phyloP scores from a whole-genome alignment of 805 yeast species.

The Saturnispora halmiae region DNA sequence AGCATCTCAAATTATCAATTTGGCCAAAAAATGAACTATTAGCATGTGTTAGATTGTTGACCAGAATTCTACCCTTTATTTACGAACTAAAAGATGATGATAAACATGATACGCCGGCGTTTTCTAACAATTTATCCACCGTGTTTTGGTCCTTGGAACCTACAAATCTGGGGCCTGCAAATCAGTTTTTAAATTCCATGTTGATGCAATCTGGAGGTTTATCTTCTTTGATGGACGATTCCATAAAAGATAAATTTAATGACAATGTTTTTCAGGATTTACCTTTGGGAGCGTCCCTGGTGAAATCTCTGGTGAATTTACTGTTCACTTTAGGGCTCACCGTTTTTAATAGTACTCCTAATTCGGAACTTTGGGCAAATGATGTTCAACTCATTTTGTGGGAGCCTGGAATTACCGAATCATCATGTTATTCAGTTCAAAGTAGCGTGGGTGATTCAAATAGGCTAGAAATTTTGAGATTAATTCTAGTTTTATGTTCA shows the following conservation, averaged over 20 bases:
- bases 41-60: constrained; percentile 55
- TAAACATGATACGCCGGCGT: no score
- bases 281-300: constrained; percentile 33
- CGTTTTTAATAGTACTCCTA: constrained; percentile 21
- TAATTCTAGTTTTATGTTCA: constrained; percentile 54
- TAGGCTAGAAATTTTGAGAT: constrained; percentile 56
- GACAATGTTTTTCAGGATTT: background rate
- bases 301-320: constrained; percentile 35
- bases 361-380: constrained; percentile 14
- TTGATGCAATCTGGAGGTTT: background rate
- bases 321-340: constrained; percentile 54
- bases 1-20: constrained; percentile 20
- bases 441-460: constrained; percentile 45
- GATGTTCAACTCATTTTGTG: constrained; percentile 42
- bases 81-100: constrained; percentile 40
- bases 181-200: background rate
- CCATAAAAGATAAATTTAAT: background rate
- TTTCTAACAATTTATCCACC: constrained; percentile 23
- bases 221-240: background rate
- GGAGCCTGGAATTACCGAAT: constrained; percentile 72
- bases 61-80: constrained; percentile 56
- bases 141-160: constrained; percentile 34
- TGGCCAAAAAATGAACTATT: constrained; percentile 34
- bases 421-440: constrained; percentile 23
- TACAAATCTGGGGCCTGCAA: background rate